Base-by-base conservation (phyloP, 192 early-diverging fungal species). In the Entomortierella lignicola region DNA sequence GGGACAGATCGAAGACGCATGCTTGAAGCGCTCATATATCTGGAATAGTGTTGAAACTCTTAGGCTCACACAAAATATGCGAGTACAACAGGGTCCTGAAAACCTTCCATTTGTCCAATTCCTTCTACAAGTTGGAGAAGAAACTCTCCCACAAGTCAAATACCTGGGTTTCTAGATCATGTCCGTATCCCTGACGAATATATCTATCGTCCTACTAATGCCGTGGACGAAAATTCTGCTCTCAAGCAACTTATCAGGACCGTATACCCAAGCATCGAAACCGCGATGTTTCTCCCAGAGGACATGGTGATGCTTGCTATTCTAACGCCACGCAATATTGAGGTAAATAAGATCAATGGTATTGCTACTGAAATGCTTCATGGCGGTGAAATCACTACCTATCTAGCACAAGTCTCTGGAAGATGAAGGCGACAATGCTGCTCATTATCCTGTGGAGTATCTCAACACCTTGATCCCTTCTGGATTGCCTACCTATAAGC, bases 1-100 rank as follows among this genome's bases (percentile, higher is more conserved):
- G 6, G 25, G 6, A 2, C 37, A 65, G 32, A 43, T 65, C 25
- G 63, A 42, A 13, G 27, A 42, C 39, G 52, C 63, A 8, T 54
- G 34, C 12, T 5, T 55, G 3, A 55, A 18, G 21, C 12, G 11
- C 6, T 4, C 43, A 50, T 29, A 30, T n/a, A 1, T 80, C 17
- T 84, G 73, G 70, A 20, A 17, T 1, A 15, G 53, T 50, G 66
- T 81, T 10, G 26, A 61, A 25, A 63, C 54, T n/a, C 44, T 77
- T 1, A 43, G 10, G 4, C 70, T 66, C 23, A 44, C 34, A 5
- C 29, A 25, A n/a, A 84, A 84, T 26, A 81, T 77, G 66, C 47
- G 63, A 56, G 47, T 77, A 21, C n/a, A 13, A 2, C 13, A 65
- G 1, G 30, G 37, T 6, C 30, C 60, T 0, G 17, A 60, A 25